Evolutionary conservation across 2,329 filamentous ascomycete genomes (phyloP).

Genomic region (Biscogniauxia mediterranea): DNA sequence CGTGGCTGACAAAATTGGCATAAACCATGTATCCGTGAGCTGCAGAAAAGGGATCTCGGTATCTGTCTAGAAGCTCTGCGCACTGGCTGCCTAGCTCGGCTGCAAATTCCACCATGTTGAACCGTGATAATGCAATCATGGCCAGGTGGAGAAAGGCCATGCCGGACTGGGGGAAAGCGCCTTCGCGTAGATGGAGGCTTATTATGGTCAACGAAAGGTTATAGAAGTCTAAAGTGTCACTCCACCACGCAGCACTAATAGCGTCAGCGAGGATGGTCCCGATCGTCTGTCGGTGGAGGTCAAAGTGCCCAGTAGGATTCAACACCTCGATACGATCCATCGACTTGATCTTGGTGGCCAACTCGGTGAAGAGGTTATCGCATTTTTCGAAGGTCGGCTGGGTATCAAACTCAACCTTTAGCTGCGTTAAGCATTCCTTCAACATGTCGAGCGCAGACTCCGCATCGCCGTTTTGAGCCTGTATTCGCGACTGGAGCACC

Average conservation of each 20-base stretch:
- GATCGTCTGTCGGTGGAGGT: slow-evolving; percentile 58
- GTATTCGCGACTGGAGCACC: slow-evolving; percentile 78
- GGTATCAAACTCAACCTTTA: slow-evolving; percentile 66
- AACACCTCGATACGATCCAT: slow-evolving; percentile 51
- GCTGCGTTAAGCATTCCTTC: slow-evolving; percentile 66
- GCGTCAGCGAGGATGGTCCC: slow-evolving; percentile 71
- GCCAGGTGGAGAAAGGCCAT: slow-evolving; percentile 67
- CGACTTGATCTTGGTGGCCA: slow-evolving; percentile 58
- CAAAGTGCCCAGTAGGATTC: slow-evolving; percentile 41
- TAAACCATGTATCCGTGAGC: slow-evolving; percentile 69
- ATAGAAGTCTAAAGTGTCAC: slow-evolving; percentile 69
- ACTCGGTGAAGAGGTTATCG: slow-evolving; percentile 68
- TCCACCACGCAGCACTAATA: slow-evolving; percentile 71
- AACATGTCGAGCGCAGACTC: slow-evolving; percentile 66
- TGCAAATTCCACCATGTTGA: slow-evolving; percentile 68
- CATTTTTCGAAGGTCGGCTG: slow-evolving; percentile 72
- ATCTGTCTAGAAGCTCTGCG: slow-evolving; percentile 62
- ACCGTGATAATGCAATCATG: slow-evolving; percentile 65
- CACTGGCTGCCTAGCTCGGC: slow-evolving; percentile 62
- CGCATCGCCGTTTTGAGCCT: slow-evolving; percentile 71
- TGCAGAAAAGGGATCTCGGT: slow-evolving; percentile 62
- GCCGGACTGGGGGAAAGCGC: slow-evolving; percentile 67
- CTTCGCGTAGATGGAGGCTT: slow-evolving; percentile 60
- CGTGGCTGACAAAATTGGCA: slow-evolving; percentile 67
- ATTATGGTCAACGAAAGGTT: slow-evolving; percentile 67